Evolutionary conservation across 2,329 filamentous ascomycete genomes (phyloP).

Genomic region (Geosmithia flava): DNA sequence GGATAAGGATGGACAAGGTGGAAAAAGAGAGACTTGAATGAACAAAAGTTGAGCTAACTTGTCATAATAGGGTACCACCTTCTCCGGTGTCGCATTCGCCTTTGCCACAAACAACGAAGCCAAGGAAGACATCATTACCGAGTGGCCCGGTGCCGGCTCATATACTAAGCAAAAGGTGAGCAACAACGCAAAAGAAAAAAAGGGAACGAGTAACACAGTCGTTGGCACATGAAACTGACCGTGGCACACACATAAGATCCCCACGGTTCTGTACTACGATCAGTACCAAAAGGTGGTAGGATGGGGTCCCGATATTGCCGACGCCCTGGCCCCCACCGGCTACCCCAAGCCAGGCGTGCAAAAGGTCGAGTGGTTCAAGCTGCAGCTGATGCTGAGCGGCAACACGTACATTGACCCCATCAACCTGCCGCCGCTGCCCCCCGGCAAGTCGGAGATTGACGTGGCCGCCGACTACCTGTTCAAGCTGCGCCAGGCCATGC

Average conservation of each 20-base stretch:
- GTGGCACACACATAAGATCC: conserved; percentile 55
- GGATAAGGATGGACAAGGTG: neutral
- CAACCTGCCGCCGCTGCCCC: conserved; percentile 92
- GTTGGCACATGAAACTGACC: neutral
- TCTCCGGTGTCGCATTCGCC: conserved; percentile 92
- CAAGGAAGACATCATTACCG: conserved; percentile 96
- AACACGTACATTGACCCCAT: conserved; percentile 99
- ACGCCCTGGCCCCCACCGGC: conserved; percentile 89
- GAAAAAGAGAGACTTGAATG: neutral
- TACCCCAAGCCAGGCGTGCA: conserved; percentile 97
- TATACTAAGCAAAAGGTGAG: conserved; percentile 96
- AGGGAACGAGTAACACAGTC: neutral
- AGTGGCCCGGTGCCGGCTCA: conserved; percentile 95
- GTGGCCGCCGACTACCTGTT: conserved; percentile 99
- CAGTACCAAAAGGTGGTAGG: conserved; percentile 99
- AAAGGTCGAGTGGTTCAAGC: conserved; percentile 99
- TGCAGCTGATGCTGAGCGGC: conserved; percentile 95
- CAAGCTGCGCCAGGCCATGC: conserved; percentile 95
- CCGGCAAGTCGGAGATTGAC: conserved; percentile 97
- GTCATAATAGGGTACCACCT: conserved; percentile 78
- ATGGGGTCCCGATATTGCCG: conserved; percentile 96
- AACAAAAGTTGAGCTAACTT: neutral
- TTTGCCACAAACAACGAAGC: conserved; percentile 97
- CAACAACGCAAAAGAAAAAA: neutral
- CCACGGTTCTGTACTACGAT: conserved; percentile 98